Evolutionary conservation across 2,329 filamentous ascomycete species (phyloP).

Genomic region (Pleomassaria siparia): DNA sequence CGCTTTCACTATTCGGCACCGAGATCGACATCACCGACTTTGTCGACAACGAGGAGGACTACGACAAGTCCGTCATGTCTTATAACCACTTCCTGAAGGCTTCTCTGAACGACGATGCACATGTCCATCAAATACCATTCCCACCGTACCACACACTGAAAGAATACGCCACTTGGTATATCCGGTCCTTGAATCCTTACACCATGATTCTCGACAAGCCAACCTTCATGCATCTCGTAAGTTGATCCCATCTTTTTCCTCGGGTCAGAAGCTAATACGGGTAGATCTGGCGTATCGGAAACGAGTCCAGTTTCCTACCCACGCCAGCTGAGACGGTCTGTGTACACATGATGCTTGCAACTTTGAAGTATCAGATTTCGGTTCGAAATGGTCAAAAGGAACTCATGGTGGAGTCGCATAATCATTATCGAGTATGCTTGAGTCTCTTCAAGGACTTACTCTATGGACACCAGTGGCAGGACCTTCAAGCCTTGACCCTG

Average conservation of each 20-base stretch:
- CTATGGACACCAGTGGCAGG: conserved; percentile 61
- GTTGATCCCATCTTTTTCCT: conserved; percentile 20
- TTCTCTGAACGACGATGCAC: conserved; percentile 59
- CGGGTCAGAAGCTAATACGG: conserved; percentile 4
- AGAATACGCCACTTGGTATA: conserved; percentile 74
- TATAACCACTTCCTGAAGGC: conserved; percentile 70
- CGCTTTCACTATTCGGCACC: conserved; percentile 75
- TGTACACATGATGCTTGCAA: conserved; percentile 77
- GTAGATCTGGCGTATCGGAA: conserved; percentile 71
- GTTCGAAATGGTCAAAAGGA: conserved; percentile 61
- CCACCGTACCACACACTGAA: conserved; percentile 66
- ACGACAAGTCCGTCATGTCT: conserved; percentile 61
- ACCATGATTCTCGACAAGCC: conserved; percentile 77
- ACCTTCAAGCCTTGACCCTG: conserved; percentile 73
- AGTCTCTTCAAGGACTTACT: conserved; percentile 68
- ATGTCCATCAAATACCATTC: conserved; percentile 58
- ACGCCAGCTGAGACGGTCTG: conserved; percentile 67
- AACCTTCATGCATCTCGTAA: conserved; percentile 68
- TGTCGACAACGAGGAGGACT: conserved; percentile 65
- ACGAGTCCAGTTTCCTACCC: conserved; percentile 65
- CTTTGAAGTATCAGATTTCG: conserved; percentile 77
- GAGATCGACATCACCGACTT: conserved; percentile 78
- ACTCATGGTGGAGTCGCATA: conserved; percentile 67
- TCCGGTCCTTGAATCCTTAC: conserved; percentile 70
- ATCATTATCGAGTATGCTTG: conserved; percentile 76